phyloP scores from a whole-genome alignment of 2,329 filamentous ascomycete genomes.

The Claviceps lovelessii region DNA sequence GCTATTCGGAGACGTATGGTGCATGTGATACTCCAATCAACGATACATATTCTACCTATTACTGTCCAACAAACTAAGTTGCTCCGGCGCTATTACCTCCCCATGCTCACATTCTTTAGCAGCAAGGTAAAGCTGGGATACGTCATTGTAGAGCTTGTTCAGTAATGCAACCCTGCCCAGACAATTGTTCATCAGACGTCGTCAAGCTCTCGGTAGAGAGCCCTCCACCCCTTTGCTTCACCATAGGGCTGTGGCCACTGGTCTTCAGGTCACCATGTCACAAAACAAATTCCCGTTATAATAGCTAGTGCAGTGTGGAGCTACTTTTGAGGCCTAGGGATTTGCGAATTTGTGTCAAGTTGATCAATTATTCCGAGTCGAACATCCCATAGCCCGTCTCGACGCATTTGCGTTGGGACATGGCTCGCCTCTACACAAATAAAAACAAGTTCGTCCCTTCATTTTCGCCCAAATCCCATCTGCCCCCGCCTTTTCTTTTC shows the following conservation, averaged over 20 bases:
- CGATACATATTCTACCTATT: too few species aligned
- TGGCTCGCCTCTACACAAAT: not conserved
- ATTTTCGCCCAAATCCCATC: not conserved
- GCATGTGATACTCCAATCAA: too few species aligned
- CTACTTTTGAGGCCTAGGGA: not conserved
- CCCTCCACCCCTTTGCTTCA: too few species aligned
- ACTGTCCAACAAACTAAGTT: too few species aligned
- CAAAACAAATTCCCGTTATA: not conserved
- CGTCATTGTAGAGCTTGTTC: too few species aligned
- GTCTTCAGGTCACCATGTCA: not conserved
- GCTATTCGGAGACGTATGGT: too few species aligned
- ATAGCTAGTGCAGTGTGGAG: not conserved
- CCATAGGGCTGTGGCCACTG: not conserved
- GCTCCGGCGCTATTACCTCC: too few species aligned
- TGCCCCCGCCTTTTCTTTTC: not conserved
- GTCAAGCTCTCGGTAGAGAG: too few species aligned
- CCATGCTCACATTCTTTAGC: too few species aligned
- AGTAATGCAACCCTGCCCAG: too few species aligned
- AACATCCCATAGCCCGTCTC: not conserved
- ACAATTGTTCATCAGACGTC: too few species aligned
- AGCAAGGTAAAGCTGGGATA: too few species aligned
- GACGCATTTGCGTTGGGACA: not conserved
- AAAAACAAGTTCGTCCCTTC: conserved; percentile 1
- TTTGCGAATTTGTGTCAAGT: conserved; percentile 1
- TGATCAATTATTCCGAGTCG: not conserved